Percentiles rank a stretch among this genome's conserved stretches.
Evolutionary conservation across 2,329 filamentous ascomycete species (phyloP).

Genomic region (Ophiostoma novo-ulmi): DNA sequence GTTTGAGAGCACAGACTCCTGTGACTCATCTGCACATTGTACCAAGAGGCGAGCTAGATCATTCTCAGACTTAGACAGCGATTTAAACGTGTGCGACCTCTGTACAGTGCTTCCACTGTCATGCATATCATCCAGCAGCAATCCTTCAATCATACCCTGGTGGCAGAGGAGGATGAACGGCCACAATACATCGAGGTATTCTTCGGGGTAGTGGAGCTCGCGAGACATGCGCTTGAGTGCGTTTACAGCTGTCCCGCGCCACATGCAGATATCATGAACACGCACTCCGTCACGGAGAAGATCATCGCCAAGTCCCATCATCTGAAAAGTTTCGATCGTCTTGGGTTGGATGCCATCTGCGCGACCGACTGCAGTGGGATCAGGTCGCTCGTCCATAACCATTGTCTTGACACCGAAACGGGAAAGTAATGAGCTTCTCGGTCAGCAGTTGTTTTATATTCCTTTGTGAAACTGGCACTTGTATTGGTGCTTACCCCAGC

Average conservation of each 20-base stretch:
- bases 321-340: conserved; percentile 69
- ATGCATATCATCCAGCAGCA: conserved; percentile 63
- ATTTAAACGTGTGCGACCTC: conserved; percentile 58
- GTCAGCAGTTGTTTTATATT: not conserved
- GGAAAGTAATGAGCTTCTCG: conserved; percentile 36
- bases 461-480: not conserved
- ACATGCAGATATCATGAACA: conserved; percentile 71
- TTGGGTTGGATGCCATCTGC: conserved; percentile 73
- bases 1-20: conserved; percentile 35
- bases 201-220: conserved; percentile 59
- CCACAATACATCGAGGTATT: conserved; percentile 37
- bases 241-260: conserved; percentile 55
- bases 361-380: conserved; percentile 40
- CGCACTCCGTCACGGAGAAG: conserved; percentile 61
- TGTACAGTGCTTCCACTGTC: conserved; percentile 59
- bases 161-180: conserved; percentile 57
- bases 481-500: conserved; percentile 33
- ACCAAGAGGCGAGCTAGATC: conserved; percentile 40
- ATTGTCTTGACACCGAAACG: conserved; percentile 47
- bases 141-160: conserved; percentile 68
- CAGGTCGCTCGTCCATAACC: conserved; percentile 23
- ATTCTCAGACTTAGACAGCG: conserved; percentile 46
- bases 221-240: conserved; percentile 36
- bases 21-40: conserved; percentile 31
- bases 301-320: conserved; percentile 63